These are phyloP conservation scores for Penicillium egyptiacum DNA, from an alignment of 495 filamentous ascomycete genomes.

Conservation along the genomic window DNA sequence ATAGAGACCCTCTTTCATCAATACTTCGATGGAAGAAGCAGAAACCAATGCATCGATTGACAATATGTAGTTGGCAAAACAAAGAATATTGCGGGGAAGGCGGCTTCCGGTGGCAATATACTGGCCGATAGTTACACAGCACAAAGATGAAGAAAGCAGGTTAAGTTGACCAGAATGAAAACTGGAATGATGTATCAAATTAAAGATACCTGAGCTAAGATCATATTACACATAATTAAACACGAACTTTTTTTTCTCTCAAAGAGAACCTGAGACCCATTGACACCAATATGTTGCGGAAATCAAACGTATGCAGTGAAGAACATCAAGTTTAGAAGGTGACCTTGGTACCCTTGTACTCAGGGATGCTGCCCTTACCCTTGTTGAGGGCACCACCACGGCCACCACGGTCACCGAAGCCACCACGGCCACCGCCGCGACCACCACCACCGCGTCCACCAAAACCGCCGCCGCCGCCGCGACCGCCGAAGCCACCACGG, in stretches of 20 bases:
- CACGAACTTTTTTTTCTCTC: slow-evolving; percentile 27
- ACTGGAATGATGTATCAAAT: slow-evolving; percentile 22
- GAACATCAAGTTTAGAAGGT: slow-evolving; percentile 64
- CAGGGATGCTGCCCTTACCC: slow-evolving; percentile 73
- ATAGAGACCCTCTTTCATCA: background rate
- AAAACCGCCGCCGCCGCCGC: slow-evolving; percentile 49
- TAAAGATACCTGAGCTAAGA: slow-evolving; percentile 19
- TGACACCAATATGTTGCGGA: slow-evolving; percentile 24
- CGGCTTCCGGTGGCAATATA: slow-evolving; percentile 6
- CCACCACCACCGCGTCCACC: slow-evolving; percentile 50
- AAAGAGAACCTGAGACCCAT: slow-evolving; percentile 15
- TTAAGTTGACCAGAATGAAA: slow-evolving; percentile 2
- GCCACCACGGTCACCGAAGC: slow-evolving; percentile 39
- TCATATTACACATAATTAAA: slow-evolving; percentile 21
- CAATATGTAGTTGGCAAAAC: background rate
- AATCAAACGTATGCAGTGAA: slow-evolving; percentile 16
- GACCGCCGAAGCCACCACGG: slow-evolving; percentile 49
- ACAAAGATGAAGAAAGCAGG: background rate
- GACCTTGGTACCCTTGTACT: slow-evolving; percentile 90
- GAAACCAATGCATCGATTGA: background rate
- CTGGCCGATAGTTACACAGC: background rate
- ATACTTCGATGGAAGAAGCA: background rate
- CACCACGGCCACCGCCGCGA: slow-evolving; percentile 45
- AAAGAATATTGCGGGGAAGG: slow-evolving; percentile 9
- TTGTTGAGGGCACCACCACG: slow-evolving; percentile 55